Conservation (phyloP, 2,329 filamentous ascomycete species). For the Orbilia oligospora region DNA sequence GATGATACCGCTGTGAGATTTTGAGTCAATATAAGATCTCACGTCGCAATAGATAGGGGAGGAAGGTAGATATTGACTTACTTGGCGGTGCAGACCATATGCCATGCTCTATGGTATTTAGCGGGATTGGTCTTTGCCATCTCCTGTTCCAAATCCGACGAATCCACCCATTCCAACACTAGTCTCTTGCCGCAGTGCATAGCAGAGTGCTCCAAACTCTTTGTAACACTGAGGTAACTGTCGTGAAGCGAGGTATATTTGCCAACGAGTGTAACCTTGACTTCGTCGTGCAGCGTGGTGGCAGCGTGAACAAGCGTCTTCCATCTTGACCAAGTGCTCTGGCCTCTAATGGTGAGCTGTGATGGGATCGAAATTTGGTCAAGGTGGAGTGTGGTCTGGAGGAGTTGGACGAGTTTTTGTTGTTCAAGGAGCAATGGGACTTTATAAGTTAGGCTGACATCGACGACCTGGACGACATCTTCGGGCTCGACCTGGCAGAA, state of each 20-base stretch:
- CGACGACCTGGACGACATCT: constrained; percentile 87
- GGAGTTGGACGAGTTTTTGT: constrained; percentile 79
- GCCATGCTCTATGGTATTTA: constrained; percentile 88
- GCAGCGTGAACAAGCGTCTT: constrained; percentile 78
- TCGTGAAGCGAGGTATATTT: constrained; percentile 91
- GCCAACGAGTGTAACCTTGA: constrained; percentile 88
- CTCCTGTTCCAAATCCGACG: constrained; percentile 82
- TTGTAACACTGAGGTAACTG: constrained; percentile 85
- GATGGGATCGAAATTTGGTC: constrained; percentile 72
- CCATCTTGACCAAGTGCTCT: constrained; percentile 84
- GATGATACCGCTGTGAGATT: constrained; percentile 71
- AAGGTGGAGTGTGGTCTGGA: constrained; percentile 77
- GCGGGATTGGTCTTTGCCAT: constrained; percentile 76
- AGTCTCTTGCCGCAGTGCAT: constrained; percentile 88
- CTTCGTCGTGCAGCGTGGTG: constrained; percentile 76
- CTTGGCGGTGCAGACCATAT: constrained; percentile 79
- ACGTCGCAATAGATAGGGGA: not conserved
- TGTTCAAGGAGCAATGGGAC: constrained; percentile 91
- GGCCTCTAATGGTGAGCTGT: constrained; percentile 74
- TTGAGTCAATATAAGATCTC: not conserved
- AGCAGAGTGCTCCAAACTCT: constrained; percentile 89
- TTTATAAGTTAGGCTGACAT: constrained; percentile 92
- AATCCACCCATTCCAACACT: constrained; percentile 86
- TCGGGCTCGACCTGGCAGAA: constrained; percentile 88
- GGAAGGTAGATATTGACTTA: constrained; percentile 28